Percentiles rank a stretch among this genome's conserved stretches.
Evolutionary conservation across 495 filamentous ascomycete species (phyloP).

Genomic region (Podospora tetraspora): DNA sequence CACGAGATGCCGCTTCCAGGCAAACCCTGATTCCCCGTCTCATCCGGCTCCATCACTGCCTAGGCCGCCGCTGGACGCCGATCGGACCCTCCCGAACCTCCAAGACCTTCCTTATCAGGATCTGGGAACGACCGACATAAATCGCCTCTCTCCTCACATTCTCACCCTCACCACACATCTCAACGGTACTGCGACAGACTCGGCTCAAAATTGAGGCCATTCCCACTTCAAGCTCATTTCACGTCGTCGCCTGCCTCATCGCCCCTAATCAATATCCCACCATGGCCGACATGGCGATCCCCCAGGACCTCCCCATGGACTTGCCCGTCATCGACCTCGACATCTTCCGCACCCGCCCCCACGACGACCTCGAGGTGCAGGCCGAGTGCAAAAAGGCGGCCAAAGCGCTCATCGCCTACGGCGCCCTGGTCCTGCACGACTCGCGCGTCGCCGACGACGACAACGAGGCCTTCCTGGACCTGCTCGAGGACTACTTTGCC

Average conservation of each 20-base stretch:
- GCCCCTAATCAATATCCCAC: background rate
- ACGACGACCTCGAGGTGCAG: slow-evolving; percentile 33
- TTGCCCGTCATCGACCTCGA: slow-evolving; percentile 50
- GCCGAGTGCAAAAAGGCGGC: slow-evolving; percentile 43
- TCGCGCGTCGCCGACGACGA: slow-evolving; percentile 45
- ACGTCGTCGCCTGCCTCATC: background rate
- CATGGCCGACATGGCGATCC: slow-evolving; percentile 3
- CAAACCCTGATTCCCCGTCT: background rate
- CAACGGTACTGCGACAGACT: background rate
- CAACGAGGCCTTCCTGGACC: slow-evolving; percentile 45
- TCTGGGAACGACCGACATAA: background rate
- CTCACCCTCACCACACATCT: background rate
- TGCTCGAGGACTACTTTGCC: slow-evolving; percentile 52
- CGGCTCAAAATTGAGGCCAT: background rate
- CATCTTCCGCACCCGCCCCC: slow-evolving; percentile 36
- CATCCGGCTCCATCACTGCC: background rate
- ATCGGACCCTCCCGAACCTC: background rate
- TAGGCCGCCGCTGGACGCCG: background rate
- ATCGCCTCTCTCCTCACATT: background rate
- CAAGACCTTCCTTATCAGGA: background rate
- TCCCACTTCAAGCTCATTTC: background rate
- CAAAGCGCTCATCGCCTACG: slow-evolving; percentile 43
- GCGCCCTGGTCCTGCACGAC: slow-evolving; percentile 48
- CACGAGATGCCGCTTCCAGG: slow-evolving; percentile 5
- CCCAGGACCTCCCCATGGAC: slow-evolving; percentile 39